Evolutionary conservation across 805 yeast species (phyloP), one percentile per base, ranked within the genome.

Genomic region (Starmerella davenportii): DNA sequence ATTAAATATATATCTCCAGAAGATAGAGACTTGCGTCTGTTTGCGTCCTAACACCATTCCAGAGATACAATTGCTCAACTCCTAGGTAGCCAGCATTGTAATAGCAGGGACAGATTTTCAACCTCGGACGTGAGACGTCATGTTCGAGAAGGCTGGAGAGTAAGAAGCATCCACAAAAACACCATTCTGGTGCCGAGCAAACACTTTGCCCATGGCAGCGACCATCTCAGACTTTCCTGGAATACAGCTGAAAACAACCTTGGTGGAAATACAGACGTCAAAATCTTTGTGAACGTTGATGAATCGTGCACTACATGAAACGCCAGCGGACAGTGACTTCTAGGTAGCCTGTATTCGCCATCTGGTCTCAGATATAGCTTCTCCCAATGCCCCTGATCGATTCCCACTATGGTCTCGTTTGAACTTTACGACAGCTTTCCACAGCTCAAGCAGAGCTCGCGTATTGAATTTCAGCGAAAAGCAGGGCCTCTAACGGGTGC

Each of bases 11-110:
- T n/a, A n/a, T n/a, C n/a, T n/a, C n/a, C 5, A 14, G 32, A n/a
- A 29, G 19, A 29, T 7, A 14, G 11, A 7, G 16, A 17, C 9
- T 7, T 7, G 32, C 32, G 8, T 7, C 5, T 5, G 5, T 8
- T 7, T 7, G 56, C 2, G 65, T 62, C 3, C 40, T 43, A 19
- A 54, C 32, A 0, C 62, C 61, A 5, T 62, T 80, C 76, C 92
- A 87, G 40, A 72, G 59, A 45, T 67, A 61, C 55, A 85, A 84
- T 61, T 90, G 98, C 46, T 70, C 80, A 36, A 79, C 74, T 35
- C 95, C 99, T 61, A 90, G 98, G 59, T 79, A 75, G 15, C 85
- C 46, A 90, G 68, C 90, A 92, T 79, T 52, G 84, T 81, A 27
- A 78, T 73, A 11, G 98, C 99, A 7, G 85, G 79, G 47, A 87